Base-by-base conservation (phyloP, 2,329 filamentous ascomycete species). In the Nigrospora oryzae region DNA sequence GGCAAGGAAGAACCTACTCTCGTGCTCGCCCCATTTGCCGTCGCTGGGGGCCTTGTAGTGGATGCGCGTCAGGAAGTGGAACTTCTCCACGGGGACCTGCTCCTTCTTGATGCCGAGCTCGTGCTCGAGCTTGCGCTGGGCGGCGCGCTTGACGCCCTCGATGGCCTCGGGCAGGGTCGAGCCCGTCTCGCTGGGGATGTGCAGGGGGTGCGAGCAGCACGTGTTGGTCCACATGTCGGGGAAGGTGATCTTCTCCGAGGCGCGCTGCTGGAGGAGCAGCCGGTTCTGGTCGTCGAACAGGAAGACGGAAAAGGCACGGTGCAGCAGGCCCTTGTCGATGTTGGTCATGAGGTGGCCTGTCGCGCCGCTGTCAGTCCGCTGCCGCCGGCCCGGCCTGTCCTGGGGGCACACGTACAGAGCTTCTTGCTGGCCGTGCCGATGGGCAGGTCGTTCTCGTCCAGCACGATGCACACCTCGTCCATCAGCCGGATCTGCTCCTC, bases 181-280 rank as follows among this genome's bases (percentile, higher is more conserved):
- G 51, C 93, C 93, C 23, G 89, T 95, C 79, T 98, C 93, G 52
- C 85, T 84, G 10, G 93, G 86, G 53, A 96, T 86, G 45, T 88
- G 87, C 49, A 98, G 77, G 5, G 93, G 93, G 67, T 98, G 93
- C 35, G 93, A 98, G 75, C 93, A 98, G 77, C 93, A 98, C 31
- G 93, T 98, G 70, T 98, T 98, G 52, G 93, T 98, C 93, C 93
- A 98, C 84, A 96, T 90, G 63, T 95, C 89, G 40, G 93, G 91
- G 70, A 98, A 98, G 7, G 93, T 98, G 62, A 98, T 98, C 75
- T 98, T 98, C 72, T 97, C 91, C 36, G 83, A 73, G 28, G 93
- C 93, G 54, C 93, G 86, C 73, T 97, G 93, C 70, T 98, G 93
- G 42, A 98, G 81, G 38, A 98, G 84, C 49, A 97, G 75, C 57